A percentile compares a stretch with the other conserved stretches of the same genome.
Evolutionary conservation across 805 yeast genomes (phyloP).

Genomic region (Yarrowia hollandica): DNA sequence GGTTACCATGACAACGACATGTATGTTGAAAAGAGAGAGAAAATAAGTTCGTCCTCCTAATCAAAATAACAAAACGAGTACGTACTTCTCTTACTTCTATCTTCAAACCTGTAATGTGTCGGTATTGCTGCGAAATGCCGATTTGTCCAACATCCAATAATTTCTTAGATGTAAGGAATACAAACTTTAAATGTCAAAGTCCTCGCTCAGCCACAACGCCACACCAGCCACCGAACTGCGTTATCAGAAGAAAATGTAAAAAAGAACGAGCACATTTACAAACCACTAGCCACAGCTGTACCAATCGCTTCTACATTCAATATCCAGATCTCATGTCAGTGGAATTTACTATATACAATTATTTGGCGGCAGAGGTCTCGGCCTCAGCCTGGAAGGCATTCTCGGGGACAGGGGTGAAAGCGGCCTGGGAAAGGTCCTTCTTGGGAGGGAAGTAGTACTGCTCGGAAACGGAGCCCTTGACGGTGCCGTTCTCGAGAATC

Average conservation of each 20-base stretch:
- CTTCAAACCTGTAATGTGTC: no score
- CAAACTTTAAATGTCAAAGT: background rate
- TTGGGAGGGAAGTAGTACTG: conserved; percentile 27
- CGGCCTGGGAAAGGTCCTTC: background rate
- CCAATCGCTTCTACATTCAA: no score
- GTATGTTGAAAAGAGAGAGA: no score
- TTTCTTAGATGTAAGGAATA: no score
- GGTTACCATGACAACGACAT: no score
- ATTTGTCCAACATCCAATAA: no score
- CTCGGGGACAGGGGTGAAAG: background rate
- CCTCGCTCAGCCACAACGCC: conserved; percentile 16
- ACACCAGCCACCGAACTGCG: conserved; percentile 28
- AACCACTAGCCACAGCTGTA: no score
- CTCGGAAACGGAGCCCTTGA: conserved; percentile 28
- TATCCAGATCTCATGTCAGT: conserved; percentile 7
- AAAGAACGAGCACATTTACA: no score
- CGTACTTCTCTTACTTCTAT: no score
- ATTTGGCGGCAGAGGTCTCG: conserved; percentile 14
- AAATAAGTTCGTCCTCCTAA: no score
- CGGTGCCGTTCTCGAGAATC: conserved; percentile 20
- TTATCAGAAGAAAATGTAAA: conserved; percentile 6
- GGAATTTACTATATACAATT: conserved; percentile 28
- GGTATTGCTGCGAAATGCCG: no score
- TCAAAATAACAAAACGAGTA: no score
- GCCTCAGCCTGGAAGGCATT: conserved; percentile 9